phyloP scores from a whole-genome alignment of 2,329 filamentous ascomycete genomes.

The Echinosphaeria canescens region DNA sequence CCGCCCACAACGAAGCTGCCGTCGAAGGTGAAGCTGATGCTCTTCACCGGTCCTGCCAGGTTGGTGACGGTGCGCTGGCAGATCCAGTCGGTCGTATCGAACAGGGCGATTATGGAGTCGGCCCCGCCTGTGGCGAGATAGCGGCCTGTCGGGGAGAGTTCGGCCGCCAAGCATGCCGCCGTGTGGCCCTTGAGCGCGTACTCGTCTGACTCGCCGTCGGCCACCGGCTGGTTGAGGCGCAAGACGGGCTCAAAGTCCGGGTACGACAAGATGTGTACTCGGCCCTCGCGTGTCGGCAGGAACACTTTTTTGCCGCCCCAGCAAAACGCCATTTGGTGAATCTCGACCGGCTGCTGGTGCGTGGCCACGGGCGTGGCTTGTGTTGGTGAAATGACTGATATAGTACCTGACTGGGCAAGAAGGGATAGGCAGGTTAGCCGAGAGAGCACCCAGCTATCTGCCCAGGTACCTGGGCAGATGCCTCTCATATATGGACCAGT shows the following conservation, averaged over 20 bases:
- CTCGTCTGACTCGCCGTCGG: conserved; percentile 15
- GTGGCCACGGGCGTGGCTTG: conserved; percentile 30
- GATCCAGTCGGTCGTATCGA: conserved; percentile 61
- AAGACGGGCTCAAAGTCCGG: conserved; percentile 36
- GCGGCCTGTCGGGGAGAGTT: conserved; percentile 47
- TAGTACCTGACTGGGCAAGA: conserved; percentile 40
- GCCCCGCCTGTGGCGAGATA: conserved; percentile 56
- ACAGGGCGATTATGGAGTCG: conserved; percentile 55
- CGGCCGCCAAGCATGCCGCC: conserved; percentile 44
- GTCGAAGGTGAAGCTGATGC: conserved; percentile 57
- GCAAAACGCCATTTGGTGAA: conserved; percentile 54
- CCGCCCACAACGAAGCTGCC: conserved; percentile 55
- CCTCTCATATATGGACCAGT: too few species aligned
- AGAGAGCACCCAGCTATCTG: too few species aligned
- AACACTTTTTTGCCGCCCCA: conserved; percentile 53
- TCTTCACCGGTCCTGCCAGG: conserved; percentile 48
- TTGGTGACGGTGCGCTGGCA: conserved; percentile 49
- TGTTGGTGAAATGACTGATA: conserved; percentile 40
- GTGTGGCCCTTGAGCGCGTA: conserved; percentile 53
- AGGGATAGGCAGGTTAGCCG: too few species aligned
- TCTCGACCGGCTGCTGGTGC: conserved; percentile 39
- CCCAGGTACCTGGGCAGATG: too few species aligned
- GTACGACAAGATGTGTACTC: conserved; percentile 46
- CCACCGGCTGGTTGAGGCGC: conserved; percentile 21
- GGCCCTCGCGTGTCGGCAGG: conserved; percentile 48